phyloP scores from a whole-genome alignment of 1,139 yeast genomes.

The Pichiaceae sp. region DNA sequence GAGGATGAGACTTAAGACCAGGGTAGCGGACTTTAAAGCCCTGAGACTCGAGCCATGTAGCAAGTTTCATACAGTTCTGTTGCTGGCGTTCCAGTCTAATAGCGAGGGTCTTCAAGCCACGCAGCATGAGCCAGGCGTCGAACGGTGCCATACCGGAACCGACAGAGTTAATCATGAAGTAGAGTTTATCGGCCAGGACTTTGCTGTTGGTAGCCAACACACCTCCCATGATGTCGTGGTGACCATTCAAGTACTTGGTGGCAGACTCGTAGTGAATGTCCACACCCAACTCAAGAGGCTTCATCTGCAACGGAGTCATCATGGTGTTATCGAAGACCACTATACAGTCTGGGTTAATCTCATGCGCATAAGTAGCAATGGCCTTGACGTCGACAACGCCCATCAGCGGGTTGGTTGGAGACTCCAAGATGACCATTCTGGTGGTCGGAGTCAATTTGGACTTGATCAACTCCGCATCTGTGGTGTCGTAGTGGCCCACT shows the following conservation, averaged over 20 bases:
- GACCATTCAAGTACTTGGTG: slow-evolving; percentile 86
- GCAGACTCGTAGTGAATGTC: slow-evolving; percentile 92
- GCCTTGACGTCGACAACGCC: slow-evolving; percentile 73
- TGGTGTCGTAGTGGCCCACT: slow-evolving; percentile 77
- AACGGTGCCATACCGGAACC: slow-evolving; percentile 90
- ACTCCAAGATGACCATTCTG: slow-evolving; percentile 71
- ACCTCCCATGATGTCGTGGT: slow-evolving; percentile 96
- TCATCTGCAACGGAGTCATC: slow-evolving; percentile 86
- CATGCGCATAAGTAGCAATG: slow-evolving; percentile 60
- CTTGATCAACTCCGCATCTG: slow-evolving; percentile 53
- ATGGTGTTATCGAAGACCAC: slow-evolving; percentile 92
- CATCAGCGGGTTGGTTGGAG: slow-evolving; percentile 88
- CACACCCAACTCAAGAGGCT: slow-evolving; percentile 78
- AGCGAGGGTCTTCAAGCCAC: slow-evolving; percentile 83
- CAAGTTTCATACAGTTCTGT: slow-evolving; percentile 63
- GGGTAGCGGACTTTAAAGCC: slow-evolving; percentile 76
- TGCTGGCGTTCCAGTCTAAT: slow-evolving; percentile 85
- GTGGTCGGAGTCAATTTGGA: slow-evolving; percentile 46
- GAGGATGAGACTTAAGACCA: slow-evolving; percentile 76
- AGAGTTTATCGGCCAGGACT: slow-evolving; percentile 59
- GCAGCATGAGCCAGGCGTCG: slow-evolving; percentile 78
- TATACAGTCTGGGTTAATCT: slow-evolving; percentile 54
- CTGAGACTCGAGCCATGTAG: slow-evolving; percentile 56
- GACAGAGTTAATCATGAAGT: slow-evolving; percentile 75
- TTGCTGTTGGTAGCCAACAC: slow-evolving; percentile 63